These are phyloP conservation scores for Clavispora fructus DNA, from an alignment of 805 yeast species.

Conservation along the genomic window DNA sequence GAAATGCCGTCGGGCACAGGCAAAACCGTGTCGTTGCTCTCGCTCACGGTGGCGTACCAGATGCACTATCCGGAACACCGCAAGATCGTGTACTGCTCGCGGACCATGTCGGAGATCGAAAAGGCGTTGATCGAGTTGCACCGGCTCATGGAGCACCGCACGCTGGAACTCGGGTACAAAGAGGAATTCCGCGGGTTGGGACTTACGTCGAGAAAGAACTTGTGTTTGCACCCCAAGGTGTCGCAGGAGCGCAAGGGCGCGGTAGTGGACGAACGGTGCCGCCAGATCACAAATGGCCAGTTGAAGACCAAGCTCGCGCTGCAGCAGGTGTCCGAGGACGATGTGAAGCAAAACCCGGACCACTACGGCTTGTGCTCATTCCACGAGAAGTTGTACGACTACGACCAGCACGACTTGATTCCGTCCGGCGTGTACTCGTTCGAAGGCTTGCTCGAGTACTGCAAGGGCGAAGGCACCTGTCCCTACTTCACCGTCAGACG, in stretches of 20 bases:
- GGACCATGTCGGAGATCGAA: conserved; percentile 99
- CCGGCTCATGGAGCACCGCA: conserved; percentile 79
- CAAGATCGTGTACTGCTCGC: conserved; percentile 94
- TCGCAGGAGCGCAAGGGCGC: conserved; percentile 85
- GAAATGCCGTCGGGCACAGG: conserved; percentile 99
- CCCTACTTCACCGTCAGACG: conserved; percentile 98
- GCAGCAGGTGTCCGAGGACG: conserved; percentile 41
- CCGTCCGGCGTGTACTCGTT: conserved; percentile 95
- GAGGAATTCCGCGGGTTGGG: conserved; percentile 96
- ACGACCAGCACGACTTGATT: conserved; percentile 82
- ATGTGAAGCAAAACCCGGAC: conserved; percentile 41
- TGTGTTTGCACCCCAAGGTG: conserved; percentile 86
- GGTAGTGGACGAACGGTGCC: conserved; percentile 92
- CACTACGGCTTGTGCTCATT: conserved; percentile 59
- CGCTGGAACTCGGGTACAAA: conserved; percentile 73
- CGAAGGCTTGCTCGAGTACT: conserved; percentile 72
- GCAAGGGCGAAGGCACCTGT: conserved; percentile 77
- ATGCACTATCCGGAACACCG: conserved; percentile 91
- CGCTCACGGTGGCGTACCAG: conserved; percentile 92
- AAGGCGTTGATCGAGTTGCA: conserved; percentile 91
- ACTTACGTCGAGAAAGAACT: conserved; percentile 86
- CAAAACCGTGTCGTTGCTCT: conserved; percentile 85
- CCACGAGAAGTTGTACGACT: conserved; percentile 83
- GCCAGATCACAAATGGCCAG: conserved; percentile 91
- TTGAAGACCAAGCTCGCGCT: conserved; percentile 59